Evolutionary conservation across 2,329 filamentous ascomycete species (phyloP), one percentile per base, ranked within the genome.

Genomic region (Fusarium pininemorale): DNA sequence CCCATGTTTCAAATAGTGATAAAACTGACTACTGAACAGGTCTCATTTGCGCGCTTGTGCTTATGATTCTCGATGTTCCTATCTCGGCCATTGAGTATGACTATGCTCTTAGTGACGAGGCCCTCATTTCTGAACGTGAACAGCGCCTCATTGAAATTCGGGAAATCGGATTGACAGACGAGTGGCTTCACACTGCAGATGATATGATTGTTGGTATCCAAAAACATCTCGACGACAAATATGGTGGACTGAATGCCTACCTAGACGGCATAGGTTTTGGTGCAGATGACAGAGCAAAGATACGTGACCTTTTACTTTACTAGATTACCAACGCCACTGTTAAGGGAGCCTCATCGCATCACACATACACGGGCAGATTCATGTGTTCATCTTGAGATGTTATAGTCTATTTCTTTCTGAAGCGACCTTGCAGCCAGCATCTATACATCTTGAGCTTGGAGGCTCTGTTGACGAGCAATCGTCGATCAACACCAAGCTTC

Each of bases 371-470:
- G 35, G 30, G 18, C 26, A n/a, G 30, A 54, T 57, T 22, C 14
- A 14, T 18, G 12, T 50, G 20, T 58, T 70, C 20, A 60, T 54
- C 45, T 75, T 62, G 38, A 45, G 54, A 73, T 73, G 61, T 70
- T 70, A 35, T 77, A 74, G 54, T 83, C 80, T 85, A 88, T 84
- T 86, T 87, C 84, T 95, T 96, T 78, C 87, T 90, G 82, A 96
- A 97, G 8, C 91, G 90, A 37, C 93, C 94, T 83, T 97, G 94
- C 81, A 97, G 90, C 95, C 96, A 99, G 85, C 96, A 98, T 70
- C 96, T 91, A 83, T 98, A 98, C 96, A 99, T 99, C 85, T 98
- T 99, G 55, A 98, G 86, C 83, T 95, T 93, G 79, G 92, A 90
- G 62, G 95, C 94, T 74, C 96, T 90, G 82, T 99, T 99, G 63